Base-by-base conservation (phyloP, 2,329 filamentous ascomycete genomes). In the Harringtonia lauricola region DNA sequence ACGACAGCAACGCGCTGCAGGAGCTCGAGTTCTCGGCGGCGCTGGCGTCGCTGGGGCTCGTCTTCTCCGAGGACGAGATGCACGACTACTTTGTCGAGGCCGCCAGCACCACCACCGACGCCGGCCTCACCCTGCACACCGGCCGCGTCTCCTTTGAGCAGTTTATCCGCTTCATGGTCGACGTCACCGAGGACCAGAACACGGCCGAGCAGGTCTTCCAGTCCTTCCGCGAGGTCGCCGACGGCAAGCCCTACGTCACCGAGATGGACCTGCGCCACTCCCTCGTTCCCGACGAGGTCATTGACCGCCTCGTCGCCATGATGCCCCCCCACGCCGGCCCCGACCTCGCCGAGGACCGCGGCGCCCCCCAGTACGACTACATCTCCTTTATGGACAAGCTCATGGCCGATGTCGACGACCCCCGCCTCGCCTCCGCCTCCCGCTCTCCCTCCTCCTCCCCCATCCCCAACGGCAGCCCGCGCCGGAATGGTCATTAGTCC, bases 81-180 rank as follows among this genome's bases (percentile, higher is more conserved):
- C 90, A 96, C 61, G 82, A 90, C 42, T 90, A 90, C 54, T 98
- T 95, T 64, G 58, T 83, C 41, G 84, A 90, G 43, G 94, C 89
- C n/a, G 89, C 86, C 50, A 79, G 76, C 31, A 24, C 38, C 22
- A 24, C 39, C 17, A 31, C 24, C 38, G 31, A 33, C 26, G 38
- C 37, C 33, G 24, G 12, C 30, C 21, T 38, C 7, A 26, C 24
- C 42, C 24, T 17, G 12, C 42, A 79, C 30, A 76, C 70, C 51
- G 83, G 81, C 61, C 77, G 83, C 51, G 92, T 98, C 41, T 92
- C 86, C 5, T 98, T 98, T 59, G 92, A 98, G 67, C 90, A 96
- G 64, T 98, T 98, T 59, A 98, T 98, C 60, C 81, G 86, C 33
- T 98, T 98, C 72, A 98, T 98, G 92, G 92, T 98, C 39, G 87